Base-by-base conservation (phyloP, 805 yeast genomes). In the Yamadazyma takamatsuzukensis region DNA sequence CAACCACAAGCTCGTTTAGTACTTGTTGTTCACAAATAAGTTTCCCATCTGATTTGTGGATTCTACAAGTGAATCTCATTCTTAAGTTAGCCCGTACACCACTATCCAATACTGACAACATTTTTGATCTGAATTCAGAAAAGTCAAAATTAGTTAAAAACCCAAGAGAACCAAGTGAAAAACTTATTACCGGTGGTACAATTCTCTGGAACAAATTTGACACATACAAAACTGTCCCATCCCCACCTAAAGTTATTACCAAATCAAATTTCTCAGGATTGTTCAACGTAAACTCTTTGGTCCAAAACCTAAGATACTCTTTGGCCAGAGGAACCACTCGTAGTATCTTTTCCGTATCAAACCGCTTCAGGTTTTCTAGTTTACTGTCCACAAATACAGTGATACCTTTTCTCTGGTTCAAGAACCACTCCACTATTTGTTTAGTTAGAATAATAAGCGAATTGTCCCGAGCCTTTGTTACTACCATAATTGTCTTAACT, bases 391-490 rank as follows among this genome's bases (percentile, higher is more conserved):
- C 94, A 52, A 79, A 84, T 1, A 89, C 80, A 1, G 53, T 50
- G 27, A 66, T 61, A 29, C 56, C 64, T 22, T 49, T 48, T 18
- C 58, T 54, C 15, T 59, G 44, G 11, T 57, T 43, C 23, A 87
- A 53, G 18, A 87, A 56, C 90, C 93, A 88, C 47, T 78, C 86
- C 1, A 86, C 80, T 43, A 88, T 64, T 48, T 84, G 93, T 36
- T 90, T 68, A 0, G 96, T 84, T 28, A 86, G 61, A 48, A 76
- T 79, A 5, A 83, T 77, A 32, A 88, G 61, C 5, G 87, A 78
- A 45, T 83, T 80, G 53, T 88, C 96, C 34, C 94, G 70, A 1
- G 94, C 93, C 55, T 87, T 87, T n/a, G 96, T 87, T 13, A 88
- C 88, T 10, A 87, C 76, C 77, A 87, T 71, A 13, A 87, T 76